Evolutionary conservation across 257 asterid species (phyloP).

Genomic region (Nicotiana sylvestris): DNA sequence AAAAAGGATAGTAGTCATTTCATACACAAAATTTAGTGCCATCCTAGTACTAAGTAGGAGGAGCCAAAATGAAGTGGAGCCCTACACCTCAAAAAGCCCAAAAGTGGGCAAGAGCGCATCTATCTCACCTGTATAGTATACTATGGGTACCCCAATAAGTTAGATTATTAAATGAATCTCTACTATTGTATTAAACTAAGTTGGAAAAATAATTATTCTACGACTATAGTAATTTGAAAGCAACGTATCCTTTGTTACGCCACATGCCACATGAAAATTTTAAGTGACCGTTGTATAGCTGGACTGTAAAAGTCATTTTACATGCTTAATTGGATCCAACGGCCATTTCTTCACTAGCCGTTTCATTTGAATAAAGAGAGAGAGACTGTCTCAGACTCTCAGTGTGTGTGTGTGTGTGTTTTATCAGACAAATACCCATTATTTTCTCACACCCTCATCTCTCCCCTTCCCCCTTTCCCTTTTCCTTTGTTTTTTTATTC

Average conservation of each 20-base stretch:
- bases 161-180: not conserved
- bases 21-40: constrained; percentile 14
- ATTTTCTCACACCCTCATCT: constrained; percentile 16
- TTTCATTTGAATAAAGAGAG: constrained; percentile 52
- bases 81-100: not conserved
- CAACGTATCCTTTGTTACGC: constrained; percentile 34
- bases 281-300: constrained; percentile 63
- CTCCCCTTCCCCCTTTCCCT: constrained; percentile 12
- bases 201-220: not conserved
- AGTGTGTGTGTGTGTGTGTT: not conserved
- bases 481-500: not conserved
- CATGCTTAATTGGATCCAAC: constrained; percentile 33
- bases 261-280: constrained; percentile 37
- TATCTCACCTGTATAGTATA: not conserved
- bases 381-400: not conserved
- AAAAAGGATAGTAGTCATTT: not conserved
- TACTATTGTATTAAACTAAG: not conserved
- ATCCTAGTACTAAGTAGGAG: not conserved
- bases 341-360: constrained; percentile 76
- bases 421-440: constrained; percentile 42
- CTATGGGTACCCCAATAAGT: constrained; percentile 16
- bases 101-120: constrained; percentile 32
- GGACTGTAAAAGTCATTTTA: constrained; percentile 27
- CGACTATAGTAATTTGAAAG: constrained; percentile 41
- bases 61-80: constrained; percentile 10